Evolutionary conservation across 352 stramenopile genomes (phyloP).

Genomic region (Globisporangium nagaii): DNA sequence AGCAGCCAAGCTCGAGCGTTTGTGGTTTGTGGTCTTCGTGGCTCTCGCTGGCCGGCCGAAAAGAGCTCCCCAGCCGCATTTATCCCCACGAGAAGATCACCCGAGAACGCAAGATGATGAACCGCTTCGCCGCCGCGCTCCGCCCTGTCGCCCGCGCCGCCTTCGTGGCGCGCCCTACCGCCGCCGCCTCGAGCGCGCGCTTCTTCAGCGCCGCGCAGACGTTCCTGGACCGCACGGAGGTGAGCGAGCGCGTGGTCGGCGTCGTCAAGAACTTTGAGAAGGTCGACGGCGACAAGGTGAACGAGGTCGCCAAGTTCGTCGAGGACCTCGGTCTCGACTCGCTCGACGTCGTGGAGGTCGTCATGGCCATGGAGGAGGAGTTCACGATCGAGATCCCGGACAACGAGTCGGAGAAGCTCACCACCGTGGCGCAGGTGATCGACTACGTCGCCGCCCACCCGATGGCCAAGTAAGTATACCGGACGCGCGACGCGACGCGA

Average conservation of each 20-base stretch:
- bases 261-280: slow-evolving; percentile 99
- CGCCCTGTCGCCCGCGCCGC: slow-evolving; percentile 58
- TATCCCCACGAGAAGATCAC: slow-evolving; percentile 17
- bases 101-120: slow-evolving; percentile 60
- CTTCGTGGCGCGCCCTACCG: slow-evolving; percentile 28
- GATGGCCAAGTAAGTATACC: slow-evolving; percentile 95
- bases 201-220: slow-evolving; percentile 85
- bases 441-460: slow-evolving; percentile 98
- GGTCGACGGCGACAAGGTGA: slow-evolving; percentile 93
- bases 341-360: slow-evolving; percentile 93
- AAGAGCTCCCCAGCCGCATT: slow-evolving; percentile 3
- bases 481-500: background rate
- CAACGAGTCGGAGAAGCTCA: slow-evolving; percentile 99
- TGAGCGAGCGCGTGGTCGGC: slow-evolving; percentile 95
- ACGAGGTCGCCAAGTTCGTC: slow-evolving; percentile 92
- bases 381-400: slow-evolving; percentile 99
- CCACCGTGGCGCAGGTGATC: slow-evolving; percentile 94
- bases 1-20: too few species aligned
- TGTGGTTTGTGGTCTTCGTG: too few species aligned
- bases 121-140: slow-evolving; percentile 70
- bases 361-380: slow-evolving; percentile 99
- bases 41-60: too few species aligned
- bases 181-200: slow-evolving; percentile 24
- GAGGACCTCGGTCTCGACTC: slow-evolving; percentile 99
- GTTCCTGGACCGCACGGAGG: slow-evolving; percentile 89